Percentiles rank a stretch among this genome's conserved stretches.
Conservation (phyloP, 176 grass and related monocot species). For the Sorghum bicolor region Sorghum_bicolor_NCBIv3 NC_012875.2:37267001-37267500, state of each 20-base stretch:
- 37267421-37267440: background rate
- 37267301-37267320: conserved; percentile 30
- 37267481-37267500: conserved; percentile 36
- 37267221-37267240: conserved; percentile 44
- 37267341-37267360: conserved; percentile 14
- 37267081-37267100: conserved; percentile 36
- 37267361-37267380: conserved; percentile 28
- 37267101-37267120: conserved; percentile 63
- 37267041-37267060: conserved; percentile 37
- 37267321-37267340: conserved; percentile 18
- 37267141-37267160: conserved; percentile 34
- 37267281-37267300: conserved; percentile 42
- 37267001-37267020: background rate
- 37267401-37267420: conserved; percentile 1
- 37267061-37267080: conserved; percentile 52
- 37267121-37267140: conserved; percentile 21
- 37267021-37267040: background rate
- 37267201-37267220: background rate
- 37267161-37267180: background rate
- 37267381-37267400: conserved; percentile 8
- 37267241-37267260: conserved; percentile 44
- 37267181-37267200: background rate
- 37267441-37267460: conserved; percentile 27
- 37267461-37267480: conserved; percentile 43
- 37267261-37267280: conserved; percentile 46